These are phyloP conservation scores for Cyanidioschyzon merolae DNA, from an alignment of 23 red algal genomes.

Conservation along the genomic window DNA sequence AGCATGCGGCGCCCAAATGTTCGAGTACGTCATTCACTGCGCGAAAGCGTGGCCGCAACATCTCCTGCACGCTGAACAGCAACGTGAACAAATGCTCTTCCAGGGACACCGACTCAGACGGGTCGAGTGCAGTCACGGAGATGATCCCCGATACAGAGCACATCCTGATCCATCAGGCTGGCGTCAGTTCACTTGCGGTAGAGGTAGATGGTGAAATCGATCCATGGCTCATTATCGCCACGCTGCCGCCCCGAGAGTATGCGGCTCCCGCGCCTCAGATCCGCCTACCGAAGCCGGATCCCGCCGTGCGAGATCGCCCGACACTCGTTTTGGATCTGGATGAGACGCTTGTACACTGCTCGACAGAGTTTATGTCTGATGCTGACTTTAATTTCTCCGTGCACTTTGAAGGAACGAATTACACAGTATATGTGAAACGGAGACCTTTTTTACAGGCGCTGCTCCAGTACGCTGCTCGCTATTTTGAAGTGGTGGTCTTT, in stretches of 20 bases:
- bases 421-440: conserved; percentile 68
- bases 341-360: conserved; percentile 90
- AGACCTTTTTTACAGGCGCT: conserved; percentile 67
- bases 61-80: not conserved
- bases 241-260: not conserved
- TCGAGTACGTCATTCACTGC: too few species aligned
- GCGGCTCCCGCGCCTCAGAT: not conserved
- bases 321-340: conserved; percentile 88
- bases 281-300: not conserved
- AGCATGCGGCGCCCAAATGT: too few species aligned
- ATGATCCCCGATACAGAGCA: not conserved
- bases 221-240: not conserved
- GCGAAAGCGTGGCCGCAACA: not conserved
- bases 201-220: not conserved
- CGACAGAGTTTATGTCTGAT: conserved; percentile 35
- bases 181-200: not conserved
- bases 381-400: conserved; percentile 70
- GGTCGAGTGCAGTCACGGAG: not conserved
- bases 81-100: not conserved
- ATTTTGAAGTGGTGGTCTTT: conserved; percentile 88
- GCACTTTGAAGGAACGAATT: conserved; percentile 53
- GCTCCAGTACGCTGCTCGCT: conserved; percentile 35
- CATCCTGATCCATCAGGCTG: not conserved
- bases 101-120: not conserved
- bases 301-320: not conserved